Percentiles rank a stretch among this genome's conserved stretches.
Conservation (phyloP, 768 basidiomycete species). For the Rhizopogon vulgaris region DNA sequence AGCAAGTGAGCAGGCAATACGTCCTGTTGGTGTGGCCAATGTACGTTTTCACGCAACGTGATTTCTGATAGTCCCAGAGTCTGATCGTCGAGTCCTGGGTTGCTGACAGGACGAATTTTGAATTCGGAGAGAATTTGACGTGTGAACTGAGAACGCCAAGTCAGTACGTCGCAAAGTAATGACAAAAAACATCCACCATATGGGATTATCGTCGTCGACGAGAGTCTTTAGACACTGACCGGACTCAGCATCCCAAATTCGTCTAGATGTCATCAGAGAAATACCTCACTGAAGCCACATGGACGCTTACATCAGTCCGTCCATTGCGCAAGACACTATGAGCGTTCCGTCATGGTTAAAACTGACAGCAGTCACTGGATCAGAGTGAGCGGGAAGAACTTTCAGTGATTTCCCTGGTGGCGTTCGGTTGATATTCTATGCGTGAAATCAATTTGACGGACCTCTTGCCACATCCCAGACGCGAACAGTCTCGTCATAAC, state of each 20-base stretch:
- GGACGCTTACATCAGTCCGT: slow-evolving; percentile 82
- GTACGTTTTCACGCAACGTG: slow-evolving; percentile 90
- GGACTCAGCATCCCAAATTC: slow-evolving; percentile 95
- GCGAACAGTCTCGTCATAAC: slow-evolving; percentile 92
- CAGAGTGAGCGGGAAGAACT: slow-evolving; percentile 91
- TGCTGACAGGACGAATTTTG: slow-evolving; percentile 79
- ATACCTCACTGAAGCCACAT: background rate
- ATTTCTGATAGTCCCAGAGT: slow-evolving; percentile 90
- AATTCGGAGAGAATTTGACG: slow-evolving; percentile 90
- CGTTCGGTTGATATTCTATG: background rate
- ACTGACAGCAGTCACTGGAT: slow-evolving; percentile 90
- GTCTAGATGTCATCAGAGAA: slow-evolving; percentile 41
- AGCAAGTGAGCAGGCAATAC: slow-evolving; percentile 71
- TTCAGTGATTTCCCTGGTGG: slow-evolving; percentile 72
- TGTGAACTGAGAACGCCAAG: slow-evolving; percentile 52
- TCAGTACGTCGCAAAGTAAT: background rate
- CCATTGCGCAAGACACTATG: slow-evolving; percentile 92
- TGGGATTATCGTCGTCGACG: slow-evolving; percentile 93
- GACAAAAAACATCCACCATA: slow-evolving; percentile 49
- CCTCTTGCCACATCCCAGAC: slow-evolving; percentile 96
- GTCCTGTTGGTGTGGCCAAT: slow-evolving; percentile 82
- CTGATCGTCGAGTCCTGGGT: slow-evolving; percentile 95
- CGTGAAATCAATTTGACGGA: slow-evolving; percentile 21
- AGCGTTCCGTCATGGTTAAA: slow-evolving; percentile 96
- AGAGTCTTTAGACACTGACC: slow-evolving; percentile 97